Conservation (phyloP, 495 filamentous ascomycete species). For the Sordaria brevicollis region DNA sequence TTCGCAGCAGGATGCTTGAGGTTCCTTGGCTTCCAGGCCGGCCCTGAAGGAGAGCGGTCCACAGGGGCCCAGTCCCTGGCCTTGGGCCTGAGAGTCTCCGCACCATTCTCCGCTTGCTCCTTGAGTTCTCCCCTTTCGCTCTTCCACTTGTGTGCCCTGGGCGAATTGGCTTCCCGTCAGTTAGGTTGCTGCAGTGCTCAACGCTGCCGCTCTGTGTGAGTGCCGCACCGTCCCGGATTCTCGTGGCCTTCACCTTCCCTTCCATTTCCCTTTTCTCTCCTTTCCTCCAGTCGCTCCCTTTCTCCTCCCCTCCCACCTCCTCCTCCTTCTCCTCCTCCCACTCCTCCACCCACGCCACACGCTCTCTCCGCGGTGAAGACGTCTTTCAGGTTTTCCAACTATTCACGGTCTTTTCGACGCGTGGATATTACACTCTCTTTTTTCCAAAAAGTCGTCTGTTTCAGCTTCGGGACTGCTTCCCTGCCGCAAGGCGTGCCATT, state of each 20-base stretch:
- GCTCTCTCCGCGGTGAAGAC: conserved; percentile 9
- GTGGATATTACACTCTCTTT: conserved; percentile 26
- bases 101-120: conserved; percentile 6
- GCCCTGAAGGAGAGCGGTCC: neutral
- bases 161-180: neutral
- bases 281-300: conserved; percentile 5
- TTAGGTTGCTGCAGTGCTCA: neutral
- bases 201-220: neutral
- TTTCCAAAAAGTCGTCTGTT: conserved; percentile 17
- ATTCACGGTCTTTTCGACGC: conserved; percentile 22
- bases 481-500: conserved; percentile 40
- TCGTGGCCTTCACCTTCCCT: conserved; percentile 1
- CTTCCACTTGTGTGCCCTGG: no score
- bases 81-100: conserved; percentile 10
- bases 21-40: neutral
- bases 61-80: neutral
- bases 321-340: neutral
- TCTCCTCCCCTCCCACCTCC: neutral
- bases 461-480: conserved; percentile 22
- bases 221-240: neutral
- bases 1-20: neutral
- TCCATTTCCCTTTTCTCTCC: conserved; percentile 9
- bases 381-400: conserved; percentile 11
- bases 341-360: conserved; percentile 1
- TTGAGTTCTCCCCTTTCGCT: neutral